Evolutionary conservation across 148 eudicot species (phyloP), one percentile per base, ranked within the genome.

Genomic region (Rhododendron ovatum): DNA sequence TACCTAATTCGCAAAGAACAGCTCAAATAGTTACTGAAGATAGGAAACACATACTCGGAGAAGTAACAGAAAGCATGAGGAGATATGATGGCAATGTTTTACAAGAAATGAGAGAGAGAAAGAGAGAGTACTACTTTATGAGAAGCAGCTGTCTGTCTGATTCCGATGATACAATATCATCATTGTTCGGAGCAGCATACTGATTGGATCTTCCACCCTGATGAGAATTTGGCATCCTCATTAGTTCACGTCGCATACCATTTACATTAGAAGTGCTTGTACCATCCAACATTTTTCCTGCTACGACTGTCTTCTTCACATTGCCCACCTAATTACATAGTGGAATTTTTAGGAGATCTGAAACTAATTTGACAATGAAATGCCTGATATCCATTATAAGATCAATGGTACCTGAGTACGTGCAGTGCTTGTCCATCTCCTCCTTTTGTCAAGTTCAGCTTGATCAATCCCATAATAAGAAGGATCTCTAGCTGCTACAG

Each of bases 81-180:
- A 48, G 57, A 33, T 22, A 13, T n/a, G 41, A 59, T 59, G 75
- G 74, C 13, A 75, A 41, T n/a, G 50, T 24, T 82, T 13, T 17
- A 83, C 15, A 78, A 11, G 59, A 74, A 24, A 37, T 0, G 0
- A 82, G 22, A 53, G 74, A 63, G 82, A 43, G 61, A 28, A 57
- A 35, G 61, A 53, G 30, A 51, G 73, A 43, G 75, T 28, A 0
- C 65, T 91, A 96, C 98, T 84, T 95, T 83, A 96, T 95, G 35
- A 97, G 92, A 88, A 97, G 98, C 88, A 92, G 14, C 81, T 97
- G 99, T 87, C 94, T 90, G 82, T 97, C 98, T 81, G 99, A 95
- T 87, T 97, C 99, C 15, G 99, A 95, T 57, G 98, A 93, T 85
- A 94, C 94, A 85, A 90, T 91, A 88, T 95, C 98, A 87, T 95